Base-by-base conservation (phyloP, 2,329 filamentous ascomycete genomes). In the Periglandula ipomoeae region DNA sequence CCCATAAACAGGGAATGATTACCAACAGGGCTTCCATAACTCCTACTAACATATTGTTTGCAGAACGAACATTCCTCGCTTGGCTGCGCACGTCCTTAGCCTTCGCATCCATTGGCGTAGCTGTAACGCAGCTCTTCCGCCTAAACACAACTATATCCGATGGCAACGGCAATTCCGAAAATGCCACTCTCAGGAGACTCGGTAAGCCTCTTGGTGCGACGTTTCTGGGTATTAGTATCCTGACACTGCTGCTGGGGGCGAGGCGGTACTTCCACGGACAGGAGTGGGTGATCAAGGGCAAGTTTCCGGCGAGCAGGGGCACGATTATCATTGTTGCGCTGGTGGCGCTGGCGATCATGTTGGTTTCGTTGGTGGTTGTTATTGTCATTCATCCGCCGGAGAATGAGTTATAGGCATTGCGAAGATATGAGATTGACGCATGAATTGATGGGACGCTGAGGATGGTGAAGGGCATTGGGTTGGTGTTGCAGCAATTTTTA, bases 1-100 rank as follows among this genome's bases (percentile, higher is more conserved):
- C n/a, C n/a, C n/a, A n/a, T n/a, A n/a, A n/a, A n/a, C n/a, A n/a
- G n/a, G n/a, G n/a, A n/a, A n/a, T n/a, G n/a, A n/a, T n/a, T n/a
- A n/a, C n/a, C n/a, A n/a, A n/a, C n/a, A n/a, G n/a, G n/a, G n/a
- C n/a, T n/a, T n/a, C n/a, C n/a, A n/a, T n/a, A n/a, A n/a, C n/a
- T n/a, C n/a, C 20, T 23, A 15, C 38, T 24, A 4, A 24, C 35
- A 19, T 43, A 5, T 3, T 3, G 11, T 32, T 5, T n/a, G n/a
- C 56, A 89, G 87, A 93, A 67, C 78, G 87, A 19, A 93, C 87
- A 0, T 93, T 91, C 65, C 78, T 93, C 27, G 87, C 87, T 48
- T 93, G 87, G 87, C 75, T 93, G 39, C 79, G 87, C 46, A 93
- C 87, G 3, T 89, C 85, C 2, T 76, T 93, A 32, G 82, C 85